A percentile compares a stretch with the other conserved stretches of the same genome.
Conservation (phyloP, 208 protist species). For the Naegleria gruberi region DNA sequence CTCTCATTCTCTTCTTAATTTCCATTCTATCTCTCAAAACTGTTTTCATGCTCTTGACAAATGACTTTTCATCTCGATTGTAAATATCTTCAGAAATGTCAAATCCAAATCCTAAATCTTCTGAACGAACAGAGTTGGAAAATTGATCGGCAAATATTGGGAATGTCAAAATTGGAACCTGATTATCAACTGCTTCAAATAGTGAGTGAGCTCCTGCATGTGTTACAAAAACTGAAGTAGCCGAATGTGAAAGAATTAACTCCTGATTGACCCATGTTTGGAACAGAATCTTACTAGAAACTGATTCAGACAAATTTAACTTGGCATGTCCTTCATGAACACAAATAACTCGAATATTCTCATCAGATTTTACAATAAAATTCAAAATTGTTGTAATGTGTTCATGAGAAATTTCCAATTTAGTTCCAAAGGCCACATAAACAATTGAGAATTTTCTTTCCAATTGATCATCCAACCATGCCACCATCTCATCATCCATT, state of each 20-base stretch:
- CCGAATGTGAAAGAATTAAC: neutral
- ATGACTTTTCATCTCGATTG: too few relatives aligned
- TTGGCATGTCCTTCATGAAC: neutral
- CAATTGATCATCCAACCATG: neutral
- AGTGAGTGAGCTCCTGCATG: neutral
- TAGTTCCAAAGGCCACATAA: neutral
- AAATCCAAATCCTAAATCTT: neutral
- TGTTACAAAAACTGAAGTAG: neutral
- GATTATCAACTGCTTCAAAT: neutral
- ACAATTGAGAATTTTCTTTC: neutral
- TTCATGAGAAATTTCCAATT: neutral
- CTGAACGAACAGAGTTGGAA: neutral
- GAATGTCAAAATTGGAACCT: neutral
- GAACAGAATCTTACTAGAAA: neutral
- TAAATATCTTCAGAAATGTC: too few relatives aligned
- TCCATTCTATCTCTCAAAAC: too few relatives aligned
- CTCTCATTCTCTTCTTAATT: too few relatives aligned
- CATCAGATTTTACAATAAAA: too few relatives aligned
- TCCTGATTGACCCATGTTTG: neutral
- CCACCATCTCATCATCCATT: too few relatives aligned
- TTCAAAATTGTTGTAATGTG: neutral
- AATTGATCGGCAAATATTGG: neutral
- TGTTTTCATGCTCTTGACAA: too few relatives aligned
- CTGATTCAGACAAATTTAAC: neutral
- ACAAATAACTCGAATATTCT: too few relatives aligned